Percentiles rank a stretch among this genome's conserved stretches.
phyloP scores from a whole-genome alignment of 2,329 filamentous ascomycete species.

The Cercospora brassicicola region DNA sequence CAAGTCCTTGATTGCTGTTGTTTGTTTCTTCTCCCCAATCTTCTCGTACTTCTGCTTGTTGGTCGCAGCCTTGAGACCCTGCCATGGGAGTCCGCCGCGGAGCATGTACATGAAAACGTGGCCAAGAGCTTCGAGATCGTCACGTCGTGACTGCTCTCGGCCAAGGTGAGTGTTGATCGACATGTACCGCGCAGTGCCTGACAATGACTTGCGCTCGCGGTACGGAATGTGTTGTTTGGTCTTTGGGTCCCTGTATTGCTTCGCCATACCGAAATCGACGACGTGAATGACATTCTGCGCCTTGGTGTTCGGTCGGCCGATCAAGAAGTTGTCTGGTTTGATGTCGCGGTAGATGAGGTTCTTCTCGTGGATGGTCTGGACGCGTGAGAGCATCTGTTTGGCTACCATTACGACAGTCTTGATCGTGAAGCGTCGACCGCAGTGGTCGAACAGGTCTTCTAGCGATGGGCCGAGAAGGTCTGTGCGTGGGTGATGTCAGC shows the following conservation, averaged over 20 bases:
- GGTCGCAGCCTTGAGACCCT: slow-evolving; percentile 51
- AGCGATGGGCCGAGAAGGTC: slow-evolving; percentile 92
- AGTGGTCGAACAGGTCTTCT: slow-evolving; percentile 96
- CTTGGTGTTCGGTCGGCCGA: slow-evolving; percentile 87
- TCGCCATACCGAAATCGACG: slow-evolving; percentile 99
- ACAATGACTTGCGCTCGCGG: slow-evolving; percentile 92
- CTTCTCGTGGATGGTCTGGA: slow-evolving; percentile 96
- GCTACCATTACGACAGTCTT: slow-evolving; percentile 99
- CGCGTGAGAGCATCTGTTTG: slow-evolving; percentile 96
- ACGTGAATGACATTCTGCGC: slow-evolving; percentile 98
- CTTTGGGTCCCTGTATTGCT: slow-evolving; percentile 98
- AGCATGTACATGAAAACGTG: slow-evolving; percentile 72
- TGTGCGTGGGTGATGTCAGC: slow-evolving; percentile 14
- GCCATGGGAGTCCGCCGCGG: slow-evolving; percentile 65
- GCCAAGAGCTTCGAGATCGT: slow-evolving; percentile 84
- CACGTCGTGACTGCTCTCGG: slow-evolving; percentile 90
- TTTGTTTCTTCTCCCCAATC: slow-evolving; percentile 99
- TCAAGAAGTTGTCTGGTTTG: slow-evolving; percentile 99
- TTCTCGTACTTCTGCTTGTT: slow-evolving; percentile 87
- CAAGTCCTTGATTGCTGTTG: slow-evolving; percentile 91
- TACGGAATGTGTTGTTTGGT: slow-evolving; percentile 99
- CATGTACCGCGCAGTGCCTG: slow-evolving; percentile 97
- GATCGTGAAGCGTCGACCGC: slow-evolving; percentile 88
- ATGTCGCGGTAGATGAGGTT: slow-evolving; percentile 99
- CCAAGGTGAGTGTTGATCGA: slow-evolving; percentile 99